Evolutionary conservation across 495 filamentous ascomycete species (phyloP).

Genomic region (Talaromyces borbonicus): DNA sequence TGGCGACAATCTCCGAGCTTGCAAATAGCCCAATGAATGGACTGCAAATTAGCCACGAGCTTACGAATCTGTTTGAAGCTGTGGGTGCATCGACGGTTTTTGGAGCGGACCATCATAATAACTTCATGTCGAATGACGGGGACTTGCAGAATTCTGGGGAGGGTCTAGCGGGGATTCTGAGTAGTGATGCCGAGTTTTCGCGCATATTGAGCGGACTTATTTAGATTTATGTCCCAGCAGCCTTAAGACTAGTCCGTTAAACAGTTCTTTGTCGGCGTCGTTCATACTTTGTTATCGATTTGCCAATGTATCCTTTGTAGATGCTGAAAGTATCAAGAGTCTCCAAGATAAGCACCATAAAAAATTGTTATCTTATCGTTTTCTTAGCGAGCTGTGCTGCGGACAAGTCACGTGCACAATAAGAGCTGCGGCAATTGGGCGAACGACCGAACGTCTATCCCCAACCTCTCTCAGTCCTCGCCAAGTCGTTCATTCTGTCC

Average conservation of each 20-base stretch:
- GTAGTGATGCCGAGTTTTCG: constrained; percentile 54
- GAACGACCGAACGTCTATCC: background rate
- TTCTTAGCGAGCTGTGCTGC: background rate
- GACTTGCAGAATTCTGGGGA: constrained; percentile 37
- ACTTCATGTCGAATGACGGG: constrained; percentile 31
- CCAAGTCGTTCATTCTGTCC: background rate
- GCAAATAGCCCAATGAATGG: constrained; percentile 53
- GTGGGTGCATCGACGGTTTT: constrained; percentile 48
- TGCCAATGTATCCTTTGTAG: too few relatives aligned
- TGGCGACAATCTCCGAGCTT: constrained; percentile 35
- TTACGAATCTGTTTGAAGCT: constrained; percentile 62
- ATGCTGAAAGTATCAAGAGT: too few relatives aligned
- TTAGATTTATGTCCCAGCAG: too few relatives aligned
- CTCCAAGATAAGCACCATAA: too few relatives aligned
- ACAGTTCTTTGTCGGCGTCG: too few relatives aligned
- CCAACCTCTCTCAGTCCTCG: background rate
- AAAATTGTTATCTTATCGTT: background rate
- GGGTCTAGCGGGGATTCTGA: constrained; percentile 41
- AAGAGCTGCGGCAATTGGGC: background rate
- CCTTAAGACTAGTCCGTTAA: too few relatives aligned
- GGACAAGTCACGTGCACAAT: background rate
- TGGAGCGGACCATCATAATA: constrained; percentile 31
- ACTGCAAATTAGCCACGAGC: constrained; percentile 51
- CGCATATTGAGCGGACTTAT: constrained; percentile 58
- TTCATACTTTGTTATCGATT: too few relatives aligned